Conservation (phyloP, 2,329 filamentous ascomycete species). For the Pestalotiopsis sp. region DNA sequence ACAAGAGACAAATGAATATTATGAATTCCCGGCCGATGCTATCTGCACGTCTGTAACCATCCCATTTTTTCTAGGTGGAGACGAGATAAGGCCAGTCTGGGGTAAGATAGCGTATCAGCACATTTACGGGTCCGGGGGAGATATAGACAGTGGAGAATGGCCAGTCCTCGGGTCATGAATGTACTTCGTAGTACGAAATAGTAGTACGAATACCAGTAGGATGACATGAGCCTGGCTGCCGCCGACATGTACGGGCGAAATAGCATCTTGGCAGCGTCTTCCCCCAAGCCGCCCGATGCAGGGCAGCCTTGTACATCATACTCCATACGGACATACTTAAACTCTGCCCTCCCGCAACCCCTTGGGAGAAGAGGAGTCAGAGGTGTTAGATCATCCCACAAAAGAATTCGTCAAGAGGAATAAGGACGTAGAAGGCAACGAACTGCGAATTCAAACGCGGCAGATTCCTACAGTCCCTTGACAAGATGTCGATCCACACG, state of each 20-base stretch:
- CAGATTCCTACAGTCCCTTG: not conserved
- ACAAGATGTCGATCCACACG: slow-evolving; percentile 18
- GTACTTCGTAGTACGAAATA: too few relatives aligned
- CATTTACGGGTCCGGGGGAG: not conserved
- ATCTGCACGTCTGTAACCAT: not conserved
- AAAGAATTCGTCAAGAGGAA: not conserved
- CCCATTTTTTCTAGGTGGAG: slow-evolving; percentile 1
- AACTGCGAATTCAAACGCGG: not conserved
- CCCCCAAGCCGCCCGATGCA: not conserved
- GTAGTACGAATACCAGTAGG: too few relatives aligned
- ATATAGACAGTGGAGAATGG: not conserved
- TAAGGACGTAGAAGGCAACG: not conserved
- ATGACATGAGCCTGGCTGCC: too few relatives aligned
- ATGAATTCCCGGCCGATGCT: not conserved
- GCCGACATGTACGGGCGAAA: not conserved
- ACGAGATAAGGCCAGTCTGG: slow-evolving; percentile 7
- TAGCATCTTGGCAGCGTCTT: not conserved
- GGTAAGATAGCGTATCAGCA: slow-evolving; percentile 4
- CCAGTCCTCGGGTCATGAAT: too few relatives aligned
- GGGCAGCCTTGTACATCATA: not conserved
- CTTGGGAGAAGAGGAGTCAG: not conserved
- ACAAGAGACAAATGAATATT: slow-evolving; percentile 11
- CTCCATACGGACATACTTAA: not conserved
- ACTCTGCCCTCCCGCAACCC: not conserved
- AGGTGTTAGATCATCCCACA: not conserved